Base-by-base conservation (phyloP, 1,284 basidiomycete species). In the Athelia sp. region DNA sequence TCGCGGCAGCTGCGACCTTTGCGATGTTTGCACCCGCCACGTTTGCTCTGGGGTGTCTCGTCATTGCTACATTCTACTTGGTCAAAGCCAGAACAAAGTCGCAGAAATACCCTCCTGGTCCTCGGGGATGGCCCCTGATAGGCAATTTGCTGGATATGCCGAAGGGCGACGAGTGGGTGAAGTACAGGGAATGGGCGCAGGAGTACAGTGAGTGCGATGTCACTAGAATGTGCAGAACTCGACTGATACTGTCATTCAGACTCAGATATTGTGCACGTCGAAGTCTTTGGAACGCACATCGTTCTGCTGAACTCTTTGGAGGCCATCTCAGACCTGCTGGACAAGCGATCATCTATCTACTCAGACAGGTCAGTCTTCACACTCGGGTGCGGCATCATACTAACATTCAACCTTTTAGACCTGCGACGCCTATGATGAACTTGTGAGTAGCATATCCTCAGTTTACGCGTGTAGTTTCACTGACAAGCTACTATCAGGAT, bases 261-360 rank as follows among this genome's bases (percentile, higher is more conserved):
- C 19, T 66, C 64, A 4, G 70, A 73, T 48, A 67, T 74, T 10
- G 55, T 71, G 9, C 64, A 71, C 50, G 45, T 74, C 19, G 55
- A 67, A 23, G 56, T 67, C 4, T 57, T 63, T 1, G 71, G 71
- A 1, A 66, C 57, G 3, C 62, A 62, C 1, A 59, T 75, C 26
- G 52, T 76, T 43, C 57, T 76, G 8, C 55, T 76, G 18, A 68
- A 72, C 47, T 66, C 70, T 4, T 36, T 56, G 1, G 60, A 70
- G 36, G 64, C 64, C 1, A 65, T 64, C 0, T 57, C 54, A 0
- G 74, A 74, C 13, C 56, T 76, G 9, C 56, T 76, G 36, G 72
- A 74, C 34, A 69, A 63, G 49, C 60, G 68, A 10, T 69, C 69
- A 0, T 59, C 65, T 1, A 67, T 65, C 6, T 74, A 74, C 58